A percentile compares a stretch with the other conserved stretches of the same genome.
Evolutionary conservation across 2,329 filamentous ascomycete genomes (phyloP).

Genomic region (Cladosporium colombiae): DNA sequence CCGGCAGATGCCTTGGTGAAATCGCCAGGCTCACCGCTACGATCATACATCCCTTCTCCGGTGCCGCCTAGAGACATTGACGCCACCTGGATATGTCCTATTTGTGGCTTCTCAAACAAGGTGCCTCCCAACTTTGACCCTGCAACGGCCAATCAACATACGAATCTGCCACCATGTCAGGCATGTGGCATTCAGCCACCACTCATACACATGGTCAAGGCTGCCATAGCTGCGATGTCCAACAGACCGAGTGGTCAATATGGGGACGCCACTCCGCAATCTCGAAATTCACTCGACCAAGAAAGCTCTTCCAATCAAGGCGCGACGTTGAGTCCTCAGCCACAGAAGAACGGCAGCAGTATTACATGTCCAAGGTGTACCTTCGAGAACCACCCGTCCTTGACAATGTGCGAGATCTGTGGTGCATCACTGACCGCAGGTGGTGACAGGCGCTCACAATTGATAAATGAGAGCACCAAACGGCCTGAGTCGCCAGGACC

Average conservation of each 20-base stretch:
- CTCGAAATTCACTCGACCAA: neutral
- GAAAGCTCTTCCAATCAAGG: constrained; percentile 1
- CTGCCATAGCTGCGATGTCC: constrained; percentile 74
- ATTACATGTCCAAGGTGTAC: constrained; percentile 78
- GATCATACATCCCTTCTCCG: constrained; percentile 45
- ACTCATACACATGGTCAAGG: constrained; percentile 79
- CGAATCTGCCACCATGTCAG: constrained; percentile 80
- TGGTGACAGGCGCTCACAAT: constrained; percentile 44
- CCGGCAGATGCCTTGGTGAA: constrained; percentile 45
- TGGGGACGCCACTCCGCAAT: neutral
- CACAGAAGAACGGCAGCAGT: neutral
- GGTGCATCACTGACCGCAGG: constrained; percentile 69
- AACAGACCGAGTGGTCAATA: constrained; percentile 46
- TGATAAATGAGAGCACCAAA: constrained; percentile 24
- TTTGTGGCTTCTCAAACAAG: constrained; percentile 92
- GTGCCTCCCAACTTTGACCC: constrained; percentile 94
- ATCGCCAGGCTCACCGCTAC: constrained; percentile 50
- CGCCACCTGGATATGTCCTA: constrained; percentile 92
- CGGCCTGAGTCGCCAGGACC: constrained; percentile 80
- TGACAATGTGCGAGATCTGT: constrained; percentile 87
- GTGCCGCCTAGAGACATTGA: constrained; percentile 52
- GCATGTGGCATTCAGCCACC: constrained; percentile 93
- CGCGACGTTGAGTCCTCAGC: neutral
- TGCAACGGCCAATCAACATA: constrained; percentile 73
- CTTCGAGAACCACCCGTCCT: constrained; percentile 86